Percentiles rank a stretch among this genome's conserved stretches.
phyloP scores from a whole-genome alignment of 1,139 yeast genomes.

The Yarrowia galli region DNA sequence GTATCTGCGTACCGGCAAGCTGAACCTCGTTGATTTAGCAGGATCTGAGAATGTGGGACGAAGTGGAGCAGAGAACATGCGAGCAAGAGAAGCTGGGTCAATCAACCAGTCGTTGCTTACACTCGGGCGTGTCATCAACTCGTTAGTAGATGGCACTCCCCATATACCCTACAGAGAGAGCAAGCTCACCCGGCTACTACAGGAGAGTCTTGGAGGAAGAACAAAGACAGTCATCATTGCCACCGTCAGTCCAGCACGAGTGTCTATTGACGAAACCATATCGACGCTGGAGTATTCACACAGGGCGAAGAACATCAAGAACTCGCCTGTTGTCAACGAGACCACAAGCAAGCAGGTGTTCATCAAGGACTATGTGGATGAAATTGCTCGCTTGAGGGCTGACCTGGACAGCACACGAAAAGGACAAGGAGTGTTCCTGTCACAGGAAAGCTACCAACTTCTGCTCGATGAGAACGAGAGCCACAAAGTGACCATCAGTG shows the following conservation, averaged over 20 bases:
- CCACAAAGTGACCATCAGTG: slow-evolving; percentile 54
- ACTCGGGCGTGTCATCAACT: slow-evolving; percentile 79
- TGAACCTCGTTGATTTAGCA: slow-evolving; percentile 83
- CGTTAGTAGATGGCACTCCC: slow-evolving; percentile 60
- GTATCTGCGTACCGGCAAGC: slow-evolving; percentile 54
- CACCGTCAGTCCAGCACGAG: slow-evolving; percentile 76
- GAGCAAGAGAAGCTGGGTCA: slow-evolving; percentile 85
- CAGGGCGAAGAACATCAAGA: slow-evolving; percentile 72
- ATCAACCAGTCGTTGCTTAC: slow-evolving; percentile 81
- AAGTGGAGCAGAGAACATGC: slow-evolving; percentile 74
- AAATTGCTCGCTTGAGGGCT: slow-evolving; percentile 62
- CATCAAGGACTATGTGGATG: slow-evolving; percentile 58
- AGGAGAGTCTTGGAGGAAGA: slow-evolving; percentile 79
- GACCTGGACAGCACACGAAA: slow-evolving; percentile 65
- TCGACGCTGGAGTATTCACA: slow-evolving; percentile 83
- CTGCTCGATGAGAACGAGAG: slow-evolving; percentile 55
- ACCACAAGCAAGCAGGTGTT: slow-evolving; percentile 58
- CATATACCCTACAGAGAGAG: slow-evolving; percentile 86
- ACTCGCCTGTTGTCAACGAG: slow-evolving; percentile 68
- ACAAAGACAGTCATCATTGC: slow-evolving; percentile 79
- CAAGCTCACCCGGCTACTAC: slow-evolving; percentile 72
- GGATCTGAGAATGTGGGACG: slow-evolving; percentile 80
- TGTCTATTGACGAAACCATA: slow-evolving; percentile 73
- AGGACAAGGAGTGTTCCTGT: slow-evolving; percentile 66
- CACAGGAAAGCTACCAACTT: slow-evolving; percentile 57